Evolutionary conservation across 768 basidiomycete genomes (phyloP), one percentile per base, ranked within the genome.

Genomic region (Tulasnella sp.): DNA sequence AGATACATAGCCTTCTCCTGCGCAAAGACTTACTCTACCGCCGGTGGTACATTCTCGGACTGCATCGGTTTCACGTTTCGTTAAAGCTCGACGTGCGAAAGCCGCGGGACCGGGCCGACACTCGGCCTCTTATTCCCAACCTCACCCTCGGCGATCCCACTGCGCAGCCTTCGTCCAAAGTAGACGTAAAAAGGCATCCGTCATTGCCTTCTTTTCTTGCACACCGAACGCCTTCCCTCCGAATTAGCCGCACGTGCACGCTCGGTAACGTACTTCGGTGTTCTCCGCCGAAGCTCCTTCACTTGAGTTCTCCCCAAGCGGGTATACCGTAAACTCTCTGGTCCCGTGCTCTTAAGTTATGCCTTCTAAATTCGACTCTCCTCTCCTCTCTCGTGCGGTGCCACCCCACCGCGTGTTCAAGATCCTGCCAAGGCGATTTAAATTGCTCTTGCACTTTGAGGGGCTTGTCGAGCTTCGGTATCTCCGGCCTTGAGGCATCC

Each of bases 51-150:
- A 54, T 54, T 54, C 54, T 54, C 54, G 50, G 50, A 54, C 6
- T 54, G 3, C 50, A 22, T 54, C 46, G 22, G 48, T 50, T 50
- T 20, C 48, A 50, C 20, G 48, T 50, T 16, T 22, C 37, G 37
- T 37, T 6, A n/a, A 54, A 24, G 24, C 6, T n/a, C 22, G 11
- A 54, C 54, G 54, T 54, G 54, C 54, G 54, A 54, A 54, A 1
- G 24, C 54, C 54, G 54, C 54, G 54, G n/a, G 54, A 54, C 54
- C 54, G 54, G 54, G 54, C 54, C 54, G 54, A 54, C n/a, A 54
- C 12, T 54, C 54, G 54, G 54, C 9, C 22, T 54, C 9, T 54
- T 54, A n/a, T 7, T 54, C 54, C 16, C 54, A 24, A n/a, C n/a
- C 9, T 16, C 50, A 24, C 24, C 54, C 24, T 54, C n/a, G 24